These are phyloP conservation scores for Byssothecium circinans DNA, from an alignment of 2,329 filamentous ascomycete species.

Conservation along the genomic window DNA sequence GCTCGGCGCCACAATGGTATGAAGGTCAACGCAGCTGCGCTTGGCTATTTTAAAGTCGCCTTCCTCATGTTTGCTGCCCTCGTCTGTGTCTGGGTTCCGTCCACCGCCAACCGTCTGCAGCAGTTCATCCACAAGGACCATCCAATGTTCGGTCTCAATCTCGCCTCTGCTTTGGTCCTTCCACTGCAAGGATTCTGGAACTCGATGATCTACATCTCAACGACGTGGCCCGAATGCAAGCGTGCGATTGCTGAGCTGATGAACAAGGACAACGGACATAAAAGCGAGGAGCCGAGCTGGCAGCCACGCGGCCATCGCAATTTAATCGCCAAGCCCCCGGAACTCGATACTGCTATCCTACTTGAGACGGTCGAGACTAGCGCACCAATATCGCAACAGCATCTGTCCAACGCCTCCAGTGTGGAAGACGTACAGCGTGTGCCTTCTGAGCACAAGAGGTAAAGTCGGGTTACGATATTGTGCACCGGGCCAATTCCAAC, in stretches of 20 bases:
- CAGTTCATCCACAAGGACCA: conserved; percentile 59
- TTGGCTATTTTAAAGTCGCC: conserved; percentile 70
- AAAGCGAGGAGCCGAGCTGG: neutral
- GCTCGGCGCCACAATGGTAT: conserved; percentile 28
- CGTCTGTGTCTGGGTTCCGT: conserved; percentile 75
- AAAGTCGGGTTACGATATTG: neutral
- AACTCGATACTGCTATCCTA: neutral
- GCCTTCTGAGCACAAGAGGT: neutral
- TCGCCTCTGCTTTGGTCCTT: conserved; percentile 72
- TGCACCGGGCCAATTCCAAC: neutral
- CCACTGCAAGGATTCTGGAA: conserved; percentile 88
- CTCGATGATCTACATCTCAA: conserved; percentile 68
- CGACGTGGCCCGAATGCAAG: conserved; percentile 31
- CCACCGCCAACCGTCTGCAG: conserved; percentile 75
- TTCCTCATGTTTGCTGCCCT: conserved; percentile 72
- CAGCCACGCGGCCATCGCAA: neutral
- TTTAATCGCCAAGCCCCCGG: neutral
- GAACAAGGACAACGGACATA: neutral
- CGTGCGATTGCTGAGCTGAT: conserved; percentile 17
- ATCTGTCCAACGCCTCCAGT: neutral
- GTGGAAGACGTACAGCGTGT: neutral
- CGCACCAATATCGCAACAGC: no score
- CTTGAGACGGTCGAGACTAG: neutral
- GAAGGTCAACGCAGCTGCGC: conserved; percentile 62
- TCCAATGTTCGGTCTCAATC: conserved; percentile 62